Percentiles rank a stretch among this genome's conserved stretches.
Conservation (phyloP, 495 filamentous ascomycete species). For the Penicillium waksmanii region DNA sequence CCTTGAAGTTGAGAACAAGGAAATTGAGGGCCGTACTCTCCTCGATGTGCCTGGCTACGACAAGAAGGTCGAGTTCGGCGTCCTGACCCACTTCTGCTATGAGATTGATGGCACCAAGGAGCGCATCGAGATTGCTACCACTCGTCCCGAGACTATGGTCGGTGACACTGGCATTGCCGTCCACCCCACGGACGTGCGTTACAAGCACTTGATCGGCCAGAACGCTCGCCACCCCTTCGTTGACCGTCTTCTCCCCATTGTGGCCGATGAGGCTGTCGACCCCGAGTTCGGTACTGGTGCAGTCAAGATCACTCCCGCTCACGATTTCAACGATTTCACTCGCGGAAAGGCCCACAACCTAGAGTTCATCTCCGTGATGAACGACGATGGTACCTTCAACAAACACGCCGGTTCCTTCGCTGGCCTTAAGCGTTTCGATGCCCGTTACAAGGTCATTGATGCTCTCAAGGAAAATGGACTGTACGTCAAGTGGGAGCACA, state of each 20-base stretch:
- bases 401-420: conserved; percentile 61
- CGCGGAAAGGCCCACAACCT: conserved; percentile 70
- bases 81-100: conserved; percentile 72
- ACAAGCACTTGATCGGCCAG: conserved; percentile 70
- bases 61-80: conserved; percentile 74
- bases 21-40: conserved; percentile 67
- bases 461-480: conserved; percentile 71
- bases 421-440: conserved; percentile 78
- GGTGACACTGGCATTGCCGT: conserved; percentile 80
- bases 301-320: conserved; percentile 78
- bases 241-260: conserved; percentile 66
- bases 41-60: conserved; percentile 67
- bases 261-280: conserved; percentile 73
- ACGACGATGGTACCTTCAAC: conserved; percentile 69
- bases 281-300: conserved; percentile 79
- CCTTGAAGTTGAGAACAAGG: conserved; percentile 77
- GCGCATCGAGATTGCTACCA: conserved; percentile 77
- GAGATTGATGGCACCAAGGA: conserved; percentile 65
- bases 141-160: conserved; percentile 80
- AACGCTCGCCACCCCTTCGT: conserved; percentile 72
- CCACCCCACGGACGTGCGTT: conserved; percentile 69
- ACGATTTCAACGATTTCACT: conserved; percentile 78
- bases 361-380: conserved; percentile 51
- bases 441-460: conserved; percentile 69
- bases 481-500: conserved; percentile 77